Evolutionary conservation across 225 moss, liverwort and hornwort genomes (phyloP).

Genomic region (Neckera pumila): DNA sequence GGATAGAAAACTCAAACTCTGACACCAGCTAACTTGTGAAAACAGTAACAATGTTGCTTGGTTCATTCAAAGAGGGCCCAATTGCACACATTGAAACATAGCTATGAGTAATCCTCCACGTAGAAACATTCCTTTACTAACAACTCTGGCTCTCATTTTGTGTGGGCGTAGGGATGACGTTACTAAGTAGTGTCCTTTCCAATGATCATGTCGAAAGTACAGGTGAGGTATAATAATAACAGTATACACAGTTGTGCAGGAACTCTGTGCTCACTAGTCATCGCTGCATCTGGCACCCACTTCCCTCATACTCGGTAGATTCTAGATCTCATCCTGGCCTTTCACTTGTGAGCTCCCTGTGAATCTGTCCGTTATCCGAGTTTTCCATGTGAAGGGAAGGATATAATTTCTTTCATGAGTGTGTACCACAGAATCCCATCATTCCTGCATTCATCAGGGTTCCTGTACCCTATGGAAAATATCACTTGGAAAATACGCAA

Average conservation of each 20-base stretch:
- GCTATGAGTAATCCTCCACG: background rate
- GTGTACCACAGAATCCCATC: background rate
- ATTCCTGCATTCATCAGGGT: background rate
- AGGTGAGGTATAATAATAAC: background rate
- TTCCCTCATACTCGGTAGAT: background rate
- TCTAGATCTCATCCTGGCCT: background rate
- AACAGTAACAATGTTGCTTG: background rate
- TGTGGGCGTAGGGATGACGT: background rate
- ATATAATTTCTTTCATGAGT: background rate
- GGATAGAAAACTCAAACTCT: background rate
- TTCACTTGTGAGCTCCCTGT: background rate
- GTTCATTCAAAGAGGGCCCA: background rate
- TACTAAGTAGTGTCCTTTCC: background rate
- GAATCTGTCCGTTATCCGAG: background rate
- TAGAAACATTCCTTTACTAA: background rate
- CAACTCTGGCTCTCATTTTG: background rate
- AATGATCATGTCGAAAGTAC: background rate
- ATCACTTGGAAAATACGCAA: background rate
- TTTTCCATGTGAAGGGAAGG: slow-evolving; percentile 6
- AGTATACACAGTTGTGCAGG: background rate
- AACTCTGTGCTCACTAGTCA: background rate
- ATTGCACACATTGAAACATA: background rate
- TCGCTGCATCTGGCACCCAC: background rate
- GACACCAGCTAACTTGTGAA: background rate
- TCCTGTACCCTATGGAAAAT: background rate